phyloP scores from a whole-genome alignment of 495 filamentous ascomycete species.

The Darksidea phi region DNA sequence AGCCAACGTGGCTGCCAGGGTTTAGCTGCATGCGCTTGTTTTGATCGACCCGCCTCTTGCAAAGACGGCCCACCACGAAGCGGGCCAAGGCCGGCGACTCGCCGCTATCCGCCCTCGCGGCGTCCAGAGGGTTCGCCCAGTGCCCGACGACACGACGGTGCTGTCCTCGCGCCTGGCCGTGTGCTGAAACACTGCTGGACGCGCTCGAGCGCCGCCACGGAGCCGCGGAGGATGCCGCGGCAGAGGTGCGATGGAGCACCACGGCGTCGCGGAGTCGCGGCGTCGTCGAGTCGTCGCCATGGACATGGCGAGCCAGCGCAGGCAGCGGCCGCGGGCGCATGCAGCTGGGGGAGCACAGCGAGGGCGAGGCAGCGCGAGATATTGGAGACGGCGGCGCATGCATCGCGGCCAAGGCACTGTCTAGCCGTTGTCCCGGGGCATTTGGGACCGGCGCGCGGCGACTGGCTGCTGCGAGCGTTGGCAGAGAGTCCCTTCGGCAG shows the following conservation, averaged over 20 bases:
- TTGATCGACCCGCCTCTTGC: slow-evolving; percentile 36
- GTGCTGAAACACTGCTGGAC: slow-evolving; percentile 17
- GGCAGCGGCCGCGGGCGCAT: neutral
- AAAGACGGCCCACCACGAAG: slow-evolving; percentile 33
- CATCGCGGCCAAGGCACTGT: slow-evolving; percentile 7
- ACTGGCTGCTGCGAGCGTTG: slow-evolving; percentile 6
- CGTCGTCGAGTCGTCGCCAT: no score
- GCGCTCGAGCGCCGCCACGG: neutral
- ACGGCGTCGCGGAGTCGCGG: no score
- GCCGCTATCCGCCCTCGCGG: slow-evolving; percentile 33
- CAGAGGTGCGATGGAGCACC: neutral
- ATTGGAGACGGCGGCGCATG: neutral
- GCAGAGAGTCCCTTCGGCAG: slow-evolving; percentile 27
- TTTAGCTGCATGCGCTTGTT: slow-evolving; percentile 36
- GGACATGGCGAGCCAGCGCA: neutral
- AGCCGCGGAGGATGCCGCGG: neutral
- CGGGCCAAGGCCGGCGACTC: slow-evolving; percentile 31
- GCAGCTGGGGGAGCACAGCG: neutral
- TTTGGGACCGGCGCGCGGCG: slow-evolving; percentile 3
- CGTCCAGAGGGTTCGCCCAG: slow-evolving; percentile 20
- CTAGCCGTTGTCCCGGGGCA: slow-evolving; percentile 9
- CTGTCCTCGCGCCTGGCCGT: slow-evolving; percentile 15
- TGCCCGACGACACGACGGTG: slow-evolving; percentile 21
- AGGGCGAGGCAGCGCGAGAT: no score
- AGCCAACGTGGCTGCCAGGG: slow-evolving; percentile 38